Percentiles rank a stretch among this genome's conserved stretches.
These are phyloP conservation scores for Hyphopichia khmerensis DNA, from an alignment of 1,139 yeast species.

Conservation along the genomic window DNA sequence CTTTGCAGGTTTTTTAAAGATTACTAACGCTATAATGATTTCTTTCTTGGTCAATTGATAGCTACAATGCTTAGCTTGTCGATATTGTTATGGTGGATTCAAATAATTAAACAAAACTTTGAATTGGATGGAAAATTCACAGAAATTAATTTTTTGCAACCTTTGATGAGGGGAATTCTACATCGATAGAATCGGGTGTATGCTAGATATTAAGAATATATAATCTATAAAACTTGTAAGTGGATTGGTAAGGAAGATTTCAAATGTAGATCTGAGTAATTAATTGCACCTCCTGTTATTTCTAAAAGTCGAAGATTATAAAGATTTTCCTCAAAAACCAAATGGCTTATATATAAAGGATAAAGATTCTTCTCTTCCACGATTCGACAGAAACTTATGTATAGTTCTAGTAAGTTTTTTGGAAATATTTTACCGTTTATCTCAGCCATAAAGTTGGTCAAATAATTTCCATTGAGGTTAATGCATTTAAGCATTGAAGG, in stretches of 20 bases:
- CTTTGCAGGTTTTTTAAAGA: too few species aligned
- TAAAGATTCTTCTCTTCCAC: background rate
- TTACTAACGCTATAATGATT: too few species aligned
- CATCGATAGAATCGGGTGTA: too few species aligned
- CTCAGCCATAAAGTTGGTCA: constrained; percentile 8
- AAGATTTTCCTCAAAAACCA: background rate
- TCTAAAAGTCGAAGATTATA: background rate
- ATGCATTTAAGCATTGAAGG: constrained; percentile 12
- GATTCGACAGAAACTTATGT: constrained; percentile 1
- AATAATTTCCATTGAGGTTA: constrained; percentile 21
- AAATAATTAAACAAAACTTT: too few species aligned
- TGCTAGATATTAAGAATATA: background rate
- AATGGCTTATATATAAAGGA: background rate
- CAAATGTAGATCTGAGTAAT: background rate
- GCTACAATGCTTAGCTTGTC: too few species aligned
- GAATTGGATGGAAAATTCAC: too few species aligned
- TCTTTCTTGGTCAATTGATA: too few species aligned
- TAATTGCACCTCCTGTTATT: background rate
- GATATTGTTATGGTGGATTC: too few species aligned
- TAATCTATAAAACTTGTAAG: background rate
- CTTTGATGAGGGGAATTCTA: too few species aligned
- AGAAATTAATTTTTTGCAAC: too few species aligned
- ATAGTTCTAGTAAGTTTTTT: background rate
- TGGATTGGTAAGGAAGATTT: background rate
- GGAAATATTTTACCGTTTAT: constrained; percentile 1